Evolutionary conservation across 192 early-diverging fungal species (phyloP).

Genomic region (Spizellomyces sp.): DNA sequence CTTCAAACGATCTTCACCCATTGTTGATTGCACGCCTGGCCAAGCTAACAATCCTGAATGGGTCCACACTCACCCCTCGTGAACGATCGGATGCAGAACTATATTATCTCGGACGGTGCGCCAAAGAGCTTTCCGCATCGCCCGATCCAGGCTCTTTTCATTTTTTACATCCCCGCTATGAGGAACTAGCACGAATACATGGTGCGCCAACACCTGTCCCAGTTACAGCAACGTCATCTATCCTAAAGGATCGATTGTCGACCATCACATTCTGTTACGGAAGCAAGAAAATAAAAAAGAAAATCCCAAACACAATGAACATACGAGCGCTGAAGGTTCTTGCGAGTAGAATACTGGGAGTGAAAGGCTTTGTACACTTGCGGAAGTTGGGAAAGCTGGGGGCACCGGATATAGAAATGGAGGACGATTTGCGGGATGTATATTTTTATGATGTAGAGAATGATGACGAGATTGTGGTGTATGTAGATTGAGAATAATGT

Average conservation of each 20-base stretch:
- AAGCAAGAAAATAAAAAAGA: constrained; percentile 22
- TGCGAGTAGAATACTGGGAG: constrained; percentile 20
- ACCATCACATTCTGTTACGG: constrained; percentile 13
- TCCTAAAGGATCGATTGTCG: constrained; percentile 42
- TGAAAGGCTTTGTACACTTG: background rate
- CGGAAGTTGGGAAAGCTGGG: background rate
- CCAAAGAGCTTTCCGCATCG: constrained; percentile 5
- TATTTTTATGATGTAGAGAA: constrained; percentile 31
- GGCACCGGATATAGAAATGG: constrained; percentile 20
- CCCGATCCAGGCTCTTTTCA: background rate
- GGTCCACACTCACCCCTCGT: constrained; percentile 15
- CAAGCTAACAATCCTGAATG: constrained; percentile 38
- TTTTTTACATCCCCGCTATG: constrained; percentile 35
- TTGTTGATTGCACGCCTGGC: constrained; percentile 31
- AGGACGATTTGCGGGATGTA: constrained; percentile 39
- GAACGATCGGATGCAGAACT: constrained; percentile 42
- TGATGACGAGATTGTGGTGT: constrained; percentile 21
- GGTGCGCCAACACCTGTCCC: constrained; percentile 34
- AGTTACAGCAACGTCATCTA: constrained; percentile 27
- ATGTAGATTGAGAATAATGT: too few relatives aligned
- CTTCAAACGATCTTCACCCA: constrained; percentile 5
- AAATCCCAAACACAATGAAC: constrained; percentile 34
- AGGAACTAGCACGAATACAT: constrained; percentile 25
- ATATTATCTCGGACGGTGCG: constrained; percentile 37
- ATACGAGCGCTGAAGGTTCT: constrained; percentile 30